phyloP scores from a whole-genome alignment of 176 grass and related monocot species.

The Pontederia paniculata region DNA sequence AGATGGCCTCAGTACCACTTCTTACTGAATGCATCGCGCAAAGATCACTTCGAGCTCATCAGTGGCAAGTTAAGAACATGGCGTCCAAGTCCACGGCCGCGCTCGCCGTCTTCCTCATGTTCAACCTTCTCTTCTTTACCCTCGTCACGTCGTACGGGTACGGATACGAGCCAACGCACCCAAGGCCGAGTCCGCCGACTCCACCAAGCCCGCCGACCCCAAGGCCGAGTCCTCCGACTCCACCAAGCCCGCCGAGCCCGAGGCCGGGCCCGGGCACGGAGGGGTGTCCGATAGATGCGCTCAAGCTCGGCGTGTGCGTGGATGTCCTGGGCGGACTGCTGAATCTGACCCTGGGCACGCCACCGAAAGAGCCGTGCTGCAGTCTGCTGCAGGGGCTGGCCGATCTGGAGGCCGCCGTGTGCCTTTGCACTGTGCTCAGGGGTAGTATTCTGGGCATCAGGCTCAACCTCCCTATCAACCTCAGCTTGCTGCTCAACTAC shows the following conservation, averaged over 20 bases:
- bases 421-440: slow-evolving; percentile 23
- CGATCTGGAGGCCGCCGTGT: slow-evolving; percentile 57
- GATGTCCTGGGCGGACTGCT: slow-evolving; percentile 51
- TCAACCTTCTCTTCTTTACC: too few relatives aligned
- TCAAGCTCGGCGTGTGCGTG: slow-evolving; percentile 62
- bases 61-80: too few relatives aligned
- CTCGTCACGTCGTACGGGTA: too few relatives aligned
- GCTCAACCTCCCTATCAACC: slow-evolving; percentile 34
- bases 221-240: slow-evolving; percentile 4
- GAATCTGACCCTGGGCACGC: slow-evolving; percentile 42
- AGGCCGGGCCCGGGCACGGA: not conserved
- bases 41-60: too few relatives aligned
- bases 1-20: too few relatives aligned
- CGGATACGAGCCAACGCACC: too few relatives aligned
- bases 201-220: not conserved
- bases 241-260: not conserved
- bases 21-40: too few relatives aligned
- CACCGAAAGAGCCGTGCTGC: slow-evolving; percentile 53
- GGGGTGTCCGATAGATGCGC: slow-evolving; percentile 22
- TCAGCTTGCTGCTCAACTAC: slow-evolving; percentile 40
- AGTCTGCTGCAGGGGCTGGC: slow-evolving; percentile 37
- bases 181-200: too few relatives aligned
- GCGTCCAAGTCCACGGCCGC: too few relatives aligned
- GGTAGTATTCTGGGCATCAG: slow-evolving; percentile 38
- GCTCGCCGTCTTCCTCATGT: too few relatives aligned